Conservation (phyloP, 768 basidiomycete genomes). For the Tylopilus sp. region DNA sequence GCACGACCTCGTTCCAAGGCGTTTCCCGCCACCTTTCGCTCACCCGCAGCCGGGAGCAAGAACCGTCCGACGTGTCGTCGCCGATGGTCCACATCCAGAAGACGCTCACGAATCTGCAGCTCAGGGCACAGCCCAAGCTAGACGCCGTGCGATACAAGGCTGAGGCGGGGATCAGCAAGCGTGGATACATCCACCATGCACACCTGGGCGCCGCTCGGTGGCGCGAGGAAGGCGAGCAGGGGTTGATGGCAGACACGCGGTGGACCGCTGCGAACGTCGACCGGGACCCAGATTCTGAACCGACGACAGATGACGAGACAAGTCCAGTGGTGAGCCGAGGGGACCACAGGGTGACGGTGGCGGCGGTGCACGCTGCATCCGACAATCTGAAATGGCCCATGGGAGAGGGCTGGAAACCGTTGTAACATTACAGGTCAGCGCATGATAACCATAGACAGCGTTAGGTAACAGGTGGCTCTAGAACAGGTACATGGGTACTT, state of each 20-base stretch:
- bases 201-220: slow-evolving; percentile 24
- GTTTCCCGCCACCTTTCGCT: slow-evolving; percentile 41
- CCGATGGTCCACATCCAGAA: slow-evolving; percentile 42
- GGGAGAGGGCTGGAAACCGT: slow-evolving; percentile 51
- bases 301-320: slow-evolving; percentile 27
- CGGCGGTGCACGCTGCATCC: slow-evolving; percentile 4
- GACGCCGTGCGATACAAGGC: slow-evolving; percentile 69
- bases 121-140: slow-evolving; percentile 46
- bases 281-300: slow-evolving; percentile 15
- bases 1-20: slow-evolving; percentile 21
- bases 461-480: not conserved
- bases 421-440: slow-evolving; percentile 22
- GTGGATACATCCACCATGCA: slow-evolving; percentile 51
- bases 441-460: not conserved
- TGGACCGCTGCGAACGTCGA: slow-evolving; percentile 27
- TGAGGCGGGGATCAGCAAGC: slow-evolving; percentile 59
- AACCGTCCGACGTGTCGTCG: slow-evolving; percentile 23
- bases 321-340: slow-evolving; percentile 17
- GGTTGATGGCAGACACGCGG: slow-evolving; percentile 37
- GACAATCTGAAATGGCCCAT: slow-evolving; percentile 62
- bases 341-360: not conserved
- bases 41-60: slow-evolving; percentile 21
- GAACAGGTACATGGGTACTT: slow-evolving; percentile 6
- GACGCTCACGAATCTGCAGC: slow-evolving; percentile 39
- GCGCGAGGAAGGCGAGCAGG: slow-evolving; percentile 35